Evolutionary conservation across 1,139 yeast species (phyloP), one percentile per base, ranked within the genome.

Genomic region (Scheffersomyces illinoinensis): DNA sequence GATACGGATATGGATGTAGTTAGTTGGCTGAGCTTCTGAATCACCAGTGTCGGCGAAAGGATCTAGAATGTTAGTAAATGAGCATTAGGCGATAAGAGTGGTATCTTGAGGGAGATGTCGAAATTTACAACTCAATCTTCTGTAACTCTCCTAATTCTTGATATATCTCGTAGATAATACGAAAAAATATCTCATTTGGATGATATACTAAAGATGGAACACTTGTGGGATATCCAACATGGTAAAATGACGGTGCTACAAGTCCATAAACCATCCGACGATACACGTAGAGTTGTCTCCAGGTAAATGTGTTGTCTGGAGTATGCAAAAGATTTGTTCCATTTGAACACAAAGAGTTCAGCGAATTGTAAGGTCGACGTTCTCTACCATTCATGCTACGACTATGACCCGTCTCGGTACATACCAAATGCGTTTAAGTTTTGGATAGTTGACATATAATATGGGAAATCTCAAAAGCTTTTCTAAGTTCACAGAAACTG

Each of bases 21-120:
- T 93, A 64, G 97, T 89, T 73, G 97, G 90, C 82, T 93, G 96
- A 71, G 96, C 91, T 79, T 93, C 98, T 82, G 96, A 96, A 87
- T 95, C 98, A 85, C 98, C 98, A 81, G 98, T 93, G 81, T 95
- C 99, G 88, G 98, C 98, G 89, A 95, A 95, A 68, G 99, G 99
- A 83, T 95, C 97, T 85, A 50, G 17, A 55, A 17, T 23, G 70
- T 70, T 70, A 68, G 72, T 64, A 58, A 46, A 47, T 8, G 26
- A 12, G 2, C 12, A 12, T 3, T 10, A 14, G 43, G 10, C 43
- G 43, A 17, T 12, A 12, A 10, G 43, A 33, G 17, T 24, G 33
- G 33, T 8, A 12, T 33, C 17, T 33, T 33, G 43, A 33, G 43
- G 8, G 17, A 10, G 43, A 33, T 14, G 10, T 33, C 17, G 2